Percentiles rank a stretch among this genome's conserved stretches.
These are phyloP conservation scores for Aspergillus ustus DNA, from an alignment of 2,329 filamentous ascomycete species.

Conservation along the genomic window DNA sequence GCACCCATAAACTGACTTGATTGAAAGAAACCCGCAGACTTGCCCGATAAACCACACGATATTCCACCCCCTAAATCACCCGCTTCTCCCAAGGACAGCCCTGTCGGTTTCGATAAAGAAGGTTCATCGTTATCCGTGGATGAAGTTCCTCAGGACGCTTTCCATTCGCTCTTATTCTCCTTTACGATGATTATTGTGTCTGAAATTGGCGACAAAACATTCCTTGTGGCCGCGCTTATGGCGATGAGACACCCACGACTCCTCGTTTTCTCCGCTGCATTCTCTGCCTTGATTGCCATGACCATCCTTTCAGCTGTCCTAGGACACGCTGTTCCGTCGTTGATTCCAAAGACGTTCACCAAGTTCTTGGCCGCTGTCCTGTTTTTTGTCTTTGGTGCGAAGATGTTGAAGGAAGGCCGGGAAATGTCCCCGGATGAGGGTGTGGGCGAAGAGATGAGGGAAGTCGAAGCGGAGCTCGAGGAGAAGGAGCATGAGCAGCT, in stretches of 20 bases:
- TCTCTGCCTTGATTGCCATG: conserved; percentile 89
- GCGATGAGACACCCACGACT: conserved; percentile 97
- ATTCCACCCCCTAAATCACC: conserved; percentile 69
- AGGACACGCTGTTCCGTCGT: conserved; percentile 85
- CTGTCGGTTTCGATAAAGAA: conserved; percentile 35
- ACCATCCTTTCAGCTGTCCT: conserved; percentile 90
- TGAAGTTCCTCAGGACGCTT: conserved; percentile 58
- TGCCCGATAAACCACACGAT: conserved; percentile 78
- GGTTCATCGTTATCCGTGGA: conserved; percentile 37
- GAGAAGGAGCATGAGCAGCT: conserved; percentile 84
- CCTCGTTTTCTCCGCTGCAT: conserved; percentile 93
- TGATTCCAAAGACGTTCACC: conserved; percentile 89
- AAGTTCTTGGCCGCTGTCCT: conserved; percentile 82
- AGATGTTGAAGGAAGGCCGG: conserved; percentile 82
- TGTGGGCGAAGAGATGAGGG: conserved; percentile 95
- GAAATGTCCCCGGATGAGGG: conserved; percentile 89
- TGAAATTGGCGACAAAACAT: conserved; percentile 97
- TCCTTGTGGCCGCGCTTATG: conserved; percentile 96
- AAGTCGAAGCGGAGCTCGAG: conserved; percentile 91
- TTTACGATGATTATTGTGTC: conserved; percentile 98
- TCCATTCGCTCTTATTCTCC: conserved; percentile 88
- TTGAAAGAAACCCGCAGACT: conserved; percentile 74
- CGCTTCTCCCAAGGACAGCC: conserved; percentile 45
- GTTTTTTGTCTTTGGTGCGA: conserved; percentile 87
- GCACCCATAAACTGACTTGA: conserved; percentile 6